Evolutionary conservation across 768 basidiomycete species (phyloP).

Genomic region (Clitopilus passeckerianus): DNA sequence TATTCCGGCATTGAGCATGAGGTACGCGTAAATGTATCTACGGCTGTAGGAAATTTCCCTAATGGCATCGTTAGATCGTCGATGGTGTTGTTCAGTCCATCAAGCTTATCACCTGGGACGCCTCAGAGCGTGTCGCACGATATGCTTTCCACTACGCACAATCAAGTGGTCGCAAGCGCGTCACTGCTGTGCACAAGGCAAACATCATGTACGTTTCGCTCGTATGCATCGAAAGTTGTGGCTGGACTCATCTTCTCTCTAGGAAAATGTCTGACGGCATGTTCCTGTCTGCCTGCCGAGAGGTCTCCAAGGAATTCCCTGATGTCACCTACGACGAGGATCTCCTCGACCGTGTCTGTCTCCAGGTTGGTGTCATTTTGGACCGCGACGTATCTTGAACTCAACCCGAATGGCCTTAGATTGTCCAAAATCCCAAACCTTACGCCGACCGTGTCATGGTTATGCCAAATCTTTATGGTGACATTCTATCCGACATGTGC

Average conservation of each 20-base stretch:
- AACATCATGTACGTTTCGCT: conserved; percentile 83
- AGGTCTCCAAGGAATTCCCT: conserved; percentile 94
- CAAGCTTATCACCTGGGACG: conserved; percentile 99
- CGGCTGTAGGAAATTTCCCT: not conserved
- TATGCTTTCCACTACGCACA: conserved; percentile 99
- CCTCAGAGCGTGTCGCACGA: conserved; percentile 96
- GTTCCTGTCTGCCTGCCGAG: conserved; percentile 97
- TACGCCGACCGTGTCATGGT: conserved; percentile 99
- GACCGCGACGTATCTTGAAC: not conserved
- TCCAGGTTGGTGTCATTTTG: conserved; percentile 52
- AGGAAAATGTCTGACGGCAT: conserved; percentile 99
- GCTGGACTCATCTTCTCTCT: conserved; percentile 1
- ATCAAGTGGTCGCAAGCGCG: conserved; percentile 78
- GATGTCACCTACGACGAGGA: conserved; percentile 94
- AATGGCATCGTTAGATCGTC: conserved; percentile 54
- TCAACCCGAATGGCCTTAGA: conserved; percentile 30
- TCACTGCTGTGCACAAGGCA: conserved; percentile 99
- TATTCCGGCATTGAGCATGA: conserved; percentile 99
- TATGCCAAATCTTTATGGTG: conserved; percentile 97
- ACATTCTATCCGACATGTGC: conserved; percentile 97
- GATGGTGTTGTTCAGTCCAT: conserved; percentile 99
- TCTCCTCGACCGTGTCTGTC: conserved; percentile 91
- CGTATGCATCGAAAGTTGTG: conserved; percentile 3
- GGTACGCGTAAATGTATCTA: conserved; percentile 34
- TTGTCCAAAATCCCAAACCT: conserved; percentile 90